phyloP scores from a whole-genome alignment of 75 land plant species.

The Pinus tabuliformis region DNA sequence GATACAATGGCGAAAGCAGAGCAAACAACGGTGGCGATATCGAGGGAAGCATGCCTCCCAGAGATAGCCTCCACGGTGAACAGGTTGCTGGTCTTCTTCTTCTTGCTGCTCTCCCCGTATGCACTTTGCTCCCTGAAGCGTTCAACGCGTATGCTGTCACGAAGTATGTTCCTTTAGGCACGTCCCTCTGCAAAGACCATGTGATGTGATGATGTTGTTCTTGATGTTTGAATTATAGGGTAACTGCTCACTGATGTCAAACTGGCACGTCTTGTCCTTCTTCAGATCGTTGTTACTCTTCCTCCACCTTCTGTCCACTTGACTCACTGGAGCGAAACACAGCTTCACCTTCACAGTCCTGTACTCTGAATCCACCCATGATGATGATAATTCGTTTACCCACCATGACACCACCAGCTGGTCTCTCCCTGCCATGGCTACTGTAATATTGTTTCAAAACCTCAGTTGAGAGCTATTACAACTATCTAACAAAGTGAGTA shows the following conservation, averaged over 20 bases:
- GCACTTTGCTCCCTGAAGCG: slow-evolving; percentile 38
- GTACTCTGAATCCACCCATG: slow-evolving; percentile 22
- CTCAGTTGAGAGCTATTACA: too few relatives aligned
- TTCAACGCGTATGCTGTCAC: slow-evolving; percentile 64
- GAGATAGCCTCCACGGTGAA: slow-evolving; percentile 56
- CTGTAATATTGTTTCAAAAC: slow-evolving; percentile 19
- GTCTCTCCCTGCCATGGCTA: slow-evolving; percentile 57
- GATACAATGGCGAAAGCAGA: slow-evolving; percentile 73
- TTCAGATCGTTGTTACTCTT: slow-evolving; percentile 20
- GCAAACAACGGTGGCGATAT: slow-evolving; percentile 68
- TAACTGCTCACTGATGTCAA: slow-evolving; percentile 18
- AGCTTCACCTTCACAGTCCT: slow-evolving; percentile 39
- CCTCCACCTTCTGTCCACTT: slow-evolving; percentile 29
- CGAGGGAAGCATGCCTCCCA: slow-evolving; percentile 64
- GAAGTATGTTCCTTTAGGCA: slow-evolving; percentile 66
- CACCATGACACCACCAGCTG: slow-evolving; percentile 53
- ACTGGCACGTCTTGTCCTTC: slow-evolving; percentile 79
- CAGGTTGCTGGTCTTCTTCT: slow-evolving; percentile 36
- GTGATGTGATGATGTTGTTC: slow-evolving; percentile 15
- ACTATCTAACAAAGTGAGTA: too few relatives aligned
- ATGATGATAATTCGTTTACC: slow-evolving; percentile 17
- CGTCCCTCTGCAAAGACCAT: slow-evolving; percentile 35
- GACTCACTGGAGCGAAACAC: slow-evolving; percentile 81
- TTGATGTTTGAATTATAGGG: slow-evolving; percentile 18
- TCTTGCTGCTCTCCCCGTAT: slow-evolving; percentile 65